Conservation (phyloP, 2,329 filamentous ascomycete genomes). For the Onygena corvina region DNA sequence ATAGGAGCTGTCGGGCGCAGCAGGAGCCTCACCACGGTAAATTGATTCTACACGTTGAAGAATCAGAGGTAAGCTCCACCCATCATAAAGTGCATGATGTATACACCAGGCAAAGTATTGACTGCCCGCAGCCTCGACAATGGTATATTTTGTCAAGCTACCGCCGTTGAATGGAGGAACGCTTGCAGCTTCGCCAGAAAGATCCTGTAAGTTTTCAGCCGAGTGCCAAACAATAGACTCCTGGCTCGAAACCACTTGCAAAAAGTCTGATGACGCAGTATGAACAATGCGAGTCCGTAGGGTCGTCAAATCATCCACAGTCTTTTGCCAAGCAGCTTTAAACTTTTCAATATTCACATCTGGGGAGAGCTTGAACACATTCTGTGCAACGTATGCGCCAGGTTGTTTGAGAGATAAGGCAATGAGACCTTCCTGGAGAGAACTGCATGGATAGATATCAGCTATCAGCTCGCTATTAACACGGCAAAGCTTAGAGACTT, state of each 20-base stretch:
- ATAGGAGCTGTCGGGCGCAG: slow-evolving; percentile 14
- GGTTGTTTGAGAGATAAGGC: slow-evolving; percentile 38
- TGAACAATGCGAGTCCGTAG: slow-evolving; percentile 39
- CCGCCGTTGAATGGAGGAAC: slow-evolving; percentile 28
- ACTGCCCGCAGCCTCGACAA: slow-evolving; percentile 23
- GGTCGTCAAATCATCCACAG: slow-evolving; percentile 36
- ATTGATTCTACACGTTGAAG: slow-evolving; percentile 29
- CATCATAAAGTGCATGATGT: slow-evolving; percentile 44
- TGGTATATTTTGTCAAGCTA: slow-evolving; percentile 25
- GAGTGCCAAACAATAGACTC: slow-evolving; percentile 27
- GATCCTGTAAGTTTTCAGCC: slow-evolving; percentile 20
- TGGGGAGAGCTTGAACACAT: slow-evolving; percentile 30
- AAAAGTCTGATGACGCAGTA: slow-evolving; percentile 26
- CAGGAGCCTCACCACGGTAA: slow-evolving; percentile 18
- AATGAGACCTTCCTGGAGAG: slow-evolving; percentile 36
- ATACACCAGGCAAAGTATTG: slow-evolving; percentile 39
- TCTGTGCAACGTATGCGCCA: slow-evolving; percentile 40
- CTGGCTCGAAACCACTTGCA: slow-evolving; percentile 32
- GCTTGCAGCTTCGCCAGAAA: slow-evolving; percentile 19
- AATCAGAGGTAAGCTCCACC: slow-evolving; percentile 33
- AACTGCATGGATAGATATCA: slow-evolving; percentile 35
- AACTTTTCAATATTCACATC: slow-evolving; percentile 33
- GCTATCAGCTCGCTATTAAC: slow-evolving; percentile 22
- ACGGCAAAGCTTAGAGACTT: slow-evolving; percentile 23
- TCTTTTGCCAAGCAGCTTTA: slow-evolving; percentile 37